Conservation (phyloP, 305 asterid species). For the Solanum chacoense region DNA sequence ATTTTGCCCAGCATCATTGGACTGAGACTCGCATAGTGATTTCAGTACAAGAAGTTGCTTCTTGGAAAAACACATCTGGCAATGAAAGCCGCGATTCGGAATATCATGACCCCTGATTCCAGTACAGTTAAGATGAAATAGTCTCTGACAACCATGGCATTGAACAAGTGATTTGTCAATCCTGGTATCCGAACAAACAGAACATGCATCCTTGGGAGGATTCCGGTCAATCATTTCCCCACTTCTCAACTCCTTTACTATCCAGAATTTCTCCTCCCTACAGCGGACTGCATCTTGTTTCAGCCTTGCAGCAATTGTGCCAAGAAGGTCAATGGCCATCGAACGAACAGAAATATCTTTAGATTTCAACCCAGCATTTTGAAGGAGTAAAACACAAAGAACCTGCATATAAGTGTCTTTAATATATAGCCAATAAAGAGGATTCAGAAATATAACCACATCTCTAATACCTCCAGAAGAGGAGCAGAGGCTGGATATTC, state of each 20-base stretch:
- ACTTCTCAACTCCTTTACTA: conserved; percentile 50
- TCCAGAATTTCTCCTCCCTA: conserved; percentile 79
- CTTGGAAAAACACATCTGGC: conserved; percentile 73
- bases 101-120: conserved; percentile 63
- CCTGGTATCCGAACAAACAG: conserved; percentile 61
- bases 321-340: conserved; percentile 98
- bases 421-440: conserved; percentile 12
- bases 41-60: conserved; percentile 68
- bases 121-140: conserved; percentile 77
- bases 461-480: conserved; percentile 64
- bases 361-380: conserved; percentile 92
- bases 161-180: conserved; percentile 42
- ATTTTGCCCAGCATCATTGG: conserved; percentile 38
- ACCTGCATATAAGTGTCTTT: conserved; percentile 55
- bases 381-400: conserved; percentile 90
- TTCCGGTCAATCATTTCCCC: conserved; percentile 30
- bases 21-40: conserved; percentile 47
- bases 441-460: background rate
- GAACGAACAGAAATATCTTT: conserved; percentile 89
- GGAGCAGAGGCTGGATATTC: conserved; percentile 98
- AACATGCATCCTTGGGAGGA: conserved; percentile 43
- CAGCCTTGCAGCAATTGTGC: conserved; percentile 93
- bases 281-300: conserved; percentile 77
- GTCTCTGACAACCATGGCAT: conserved; percentile 75
- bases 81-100: conserved; percentile 41